Conservation (phyloP, 768 basidiomycete species). For the Termitomyces sp. region DNA sequence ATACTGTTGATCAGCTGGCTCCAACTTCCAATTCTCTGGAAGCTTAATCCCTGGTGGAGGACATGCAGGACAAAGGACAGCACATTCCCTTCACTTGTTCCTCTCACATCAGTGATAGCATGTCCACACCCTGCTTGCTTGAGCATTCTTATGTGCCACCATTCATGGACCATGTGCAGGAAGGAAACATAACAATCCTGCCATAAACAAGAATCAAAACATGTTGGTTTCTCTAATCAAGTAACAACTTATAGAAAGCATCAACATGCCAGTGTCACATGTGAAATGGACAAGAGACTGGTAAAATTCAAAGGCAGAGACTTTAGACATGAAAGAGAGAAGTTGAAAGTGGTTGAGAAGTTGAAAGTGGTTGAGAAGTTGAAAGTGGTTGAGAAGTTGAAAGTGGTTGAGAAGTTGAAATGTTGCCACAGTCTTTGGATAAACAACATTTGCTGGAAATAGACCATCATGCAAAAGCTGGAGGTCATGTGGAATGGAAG, state of each 20-base stretch:
- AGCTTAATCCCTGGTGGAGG: slow-evolving; percentile 22
- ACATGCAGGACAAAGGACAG: slow-evolving; percentile 21
- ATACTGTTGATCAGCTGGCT: slow-evolving; percentile 3
- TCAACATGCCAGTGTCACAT: not conserved
- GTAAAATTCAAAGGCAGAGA: not conserved
- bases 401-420: not conserved
- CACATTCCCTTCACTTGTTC: slow-evolving; percentile 15
- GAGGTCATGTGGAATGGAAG: not conserved
- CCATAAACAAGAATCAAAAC: not conserved
- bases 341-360: too few relatives aligned
- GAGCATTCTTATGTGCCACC: slow-evolving; percentile 14
- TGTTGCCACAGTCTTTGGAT: not conserved
- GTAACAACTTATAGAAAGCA: not conserved
- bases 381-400: too few relatives aligned
- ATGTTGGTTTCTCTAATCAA: not conserved
- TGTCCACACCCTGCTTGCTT: slow-evolving; percentile 16
- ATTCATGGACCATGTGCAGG: slow-evolving; percentile 14
- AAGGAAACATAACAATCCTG: slow-evolving; percentile 19
- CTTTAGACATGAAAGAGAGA: not conserved
- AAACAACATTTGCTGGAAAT: not conserved
- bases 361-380: too few relatives aligned
- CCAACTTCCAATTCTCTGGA: slow-evolving; percentile 11
- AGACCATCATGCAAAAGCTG: not conserved
- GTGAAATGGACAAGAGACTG: not conserved
- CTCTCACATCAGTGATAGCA: slow-evolving; percentile 6